A percentile compares a stretch with the other conserved stretches of the same genome.
These are phyloP conservation scores for Aspergillus aculeatus DNA, from an alignment of 2,329 filamentous ascomycete species.

Conservation along the genomic window DNA sequence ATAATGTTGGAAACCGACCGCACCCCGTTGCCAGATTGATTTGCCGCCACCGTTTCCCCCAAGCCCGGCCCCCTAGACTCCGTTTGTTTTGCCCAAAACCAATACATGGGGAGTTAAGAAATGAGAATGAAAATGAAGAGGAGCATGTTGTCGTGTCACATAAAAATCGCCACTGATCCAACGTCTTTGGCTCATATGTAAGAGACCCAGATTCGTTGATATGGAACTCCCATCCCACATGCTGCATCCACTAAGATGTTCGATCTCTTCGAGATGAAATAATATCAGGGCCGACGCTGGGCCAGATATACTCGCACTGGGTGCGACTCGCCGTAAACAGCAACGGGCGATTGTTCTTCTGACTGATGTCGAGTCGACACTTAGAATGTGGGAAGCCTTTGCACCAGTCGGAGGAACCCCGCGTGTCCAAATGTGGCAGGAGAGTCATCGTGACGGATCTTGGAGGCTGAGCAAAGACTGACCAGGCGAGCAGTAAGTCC, in stretches of 20 bases:
- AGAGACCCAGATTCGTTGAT: background rate
- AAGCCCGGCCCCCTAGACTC: conserved; percentile 16
- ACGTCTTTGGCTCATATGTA: conserved; percentile 3
- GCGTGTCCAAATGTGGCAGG: no score
- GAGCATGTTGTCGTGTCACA: conserved; percentile 18
- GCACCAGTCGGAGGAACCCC: no score
- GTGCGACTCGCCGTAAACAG: no score
- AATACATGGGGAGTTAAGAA: conserved; percentile 4
- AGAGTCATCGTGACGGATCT: background rate
- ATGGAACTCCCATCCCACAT: background rate
- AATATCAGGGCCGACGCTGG: no score
- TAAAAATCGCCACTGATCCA: conserved; percentile 18
- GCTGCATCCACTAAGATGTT: background rate
- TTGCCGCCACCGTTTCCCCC: background rate
- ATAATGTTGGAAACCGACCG: background rate
- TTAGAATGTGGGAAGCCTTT: no score
- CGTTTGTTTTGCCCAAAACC: conserved; percentile 12
- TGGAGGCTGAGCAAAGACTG: background rate
- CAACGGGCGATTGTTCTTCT: no score
- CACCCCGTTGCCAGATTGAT: background rate
- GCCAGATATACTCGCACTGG: no score
- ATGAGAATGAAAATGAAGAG: conserved; percentile 11
- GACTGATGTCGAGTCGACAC: no score
- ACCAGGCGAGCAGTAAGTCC: background rate
- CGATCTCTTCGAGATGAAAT: no score